Conservation (phyloP, 1,139 yeast species). For the Debaryomyces coudertii region DNA sequence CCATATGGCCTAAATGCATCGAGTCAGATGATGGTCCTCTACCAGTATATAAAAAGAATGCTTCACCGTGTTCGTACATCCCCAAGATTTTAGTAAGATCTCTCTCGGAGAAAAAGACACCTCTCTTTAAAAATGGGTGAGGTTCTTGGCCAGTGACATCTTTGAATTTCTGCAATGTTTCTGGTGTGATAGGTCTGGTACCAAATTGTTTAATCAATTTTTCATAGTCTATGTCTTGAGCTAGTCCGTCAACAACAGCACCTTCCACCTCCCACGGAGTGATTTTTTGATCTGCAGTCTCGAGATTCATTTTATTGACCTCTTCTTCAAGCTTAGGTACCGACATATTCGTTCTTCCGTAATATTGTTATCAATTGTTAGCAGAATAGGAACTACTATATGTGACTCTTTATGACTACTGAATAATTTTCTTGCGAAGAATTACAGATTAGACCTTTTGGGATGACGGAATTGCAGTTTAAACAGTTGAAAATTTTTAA, state of each 20-base stretch:
- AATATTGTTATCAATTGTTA: neutral
- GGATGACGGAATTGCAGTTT: constrained; percentile 3
- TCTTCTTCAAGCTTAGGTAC: constrained; percentile 22
- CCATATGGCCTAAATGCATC: constrained; percentile 97
- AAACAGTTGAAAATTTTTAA: constrained; percentile 5
- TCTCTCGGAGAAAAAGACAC: constrained; percentile 91
- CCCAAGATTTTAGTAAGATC: constrained; percentile 81
- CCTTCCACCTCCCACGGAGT: constrained; percentile 99
- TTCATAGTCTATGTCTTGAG: constrained; percentile 88
- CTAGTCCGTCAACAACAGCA: constrained; percentile 91
- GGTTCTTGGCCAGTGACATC: constrained; percentile 87
- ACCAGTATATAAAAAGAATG: constrained; percentile 95
- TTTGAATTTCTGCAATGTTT: constrained; percentile 74
- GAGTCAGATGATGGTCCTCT: constrained; percentile 96
- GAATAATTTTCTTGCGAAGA: neutral
- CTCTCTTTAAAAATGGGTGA: constrained; percentile 90
- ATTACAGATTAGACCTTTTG: neutral
- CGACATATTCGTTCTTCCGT: constrained; percentile 1
- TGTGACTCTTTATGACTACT: neutral
- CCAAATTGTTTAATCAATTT: constrained; percentile 88
- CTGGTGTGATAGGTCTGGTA: constrained; percentile 70
- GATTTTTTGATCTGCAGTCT: constrained; percentile 62
- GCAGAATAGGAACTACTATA: neutral
- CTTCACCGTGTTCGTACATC: constrained; percentile 91
- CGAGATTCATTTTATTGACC: constrained; percentile 28